Evolutionary conservation across 352 stramenopile genomes (phyloP).

Genomic region (Phytophthora cactorum): DNA sequence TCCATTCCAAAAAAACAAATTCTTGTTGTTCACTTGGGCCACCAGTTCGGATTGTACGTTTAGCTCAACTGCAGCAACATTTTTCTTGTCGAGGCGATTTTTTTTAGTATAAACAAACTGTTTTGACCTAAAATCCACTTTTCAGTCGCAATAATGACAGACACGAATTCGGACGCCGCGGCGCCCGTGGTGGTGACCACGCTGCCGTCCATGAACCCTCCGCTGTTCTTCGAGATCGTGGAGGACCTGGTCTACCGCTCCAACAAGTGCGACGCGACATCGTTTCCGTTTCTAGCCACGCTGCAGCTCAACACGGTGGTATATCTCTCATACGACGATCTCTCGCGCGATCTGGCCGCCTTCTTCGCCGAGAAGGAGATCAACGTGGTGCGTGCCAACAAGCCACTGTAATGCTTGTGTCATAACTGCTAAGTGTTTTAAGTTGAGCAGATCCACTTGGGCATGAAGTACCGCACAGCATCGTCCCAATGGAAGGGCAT

Average conservation of each 20-base stretch:
- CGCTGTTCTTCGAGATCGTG: constrained; percentile 90
- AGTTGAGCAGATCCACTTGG: constrained; percentile 70
- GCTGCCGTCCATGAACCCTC: constrained; percentile 82
- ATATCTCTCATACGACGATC: constrained; percentile 86
- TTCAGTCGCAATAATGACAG: constrained; percentile 17
- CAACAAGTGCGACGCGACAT: constrained; percentile 89
- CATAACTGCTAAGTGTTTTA: not conserved
- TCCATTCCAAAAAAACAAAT: too few relatives aligned
- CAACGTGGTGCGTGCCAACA: constrained; percentile 52
- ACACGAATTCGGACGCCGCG: constrained; percentile 21
- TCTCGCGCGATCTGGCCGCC: constrained; percentile 74
- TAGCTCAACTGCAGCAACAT: too few relatives aligned
- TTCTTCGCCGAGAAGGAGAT: constrained; percentile 88
- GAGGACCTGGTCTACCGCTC: constrained; percentile 84
- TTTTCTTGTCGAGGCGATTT: too few relatives aligned
- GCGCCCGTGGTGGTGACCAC: constrained; percentile 50
- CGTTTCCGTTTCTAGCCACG: constrained; percentile 82
- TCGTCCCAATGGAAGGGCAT: constrained; percentile 76
- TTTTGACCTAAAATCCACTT: too few relatives aligned
- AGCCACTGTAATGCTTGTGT: not conserved
- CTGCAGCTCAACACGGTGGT: constrained; percentile 87
- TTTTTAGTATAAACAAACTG: too few relatives aligned
- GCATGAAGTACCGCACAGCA: constrained; percentile 77
- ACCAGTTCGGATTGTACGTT: too few relatives aligned
- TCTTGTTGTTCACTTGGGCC: too few relatives aligned